Percentiles rank a stretch among this genome's conserved stretches.
phyloP scores from a whole-genome alignment of 1,284 basidiomycete genomes.

The Mrakiaceae sp. region DNA sequence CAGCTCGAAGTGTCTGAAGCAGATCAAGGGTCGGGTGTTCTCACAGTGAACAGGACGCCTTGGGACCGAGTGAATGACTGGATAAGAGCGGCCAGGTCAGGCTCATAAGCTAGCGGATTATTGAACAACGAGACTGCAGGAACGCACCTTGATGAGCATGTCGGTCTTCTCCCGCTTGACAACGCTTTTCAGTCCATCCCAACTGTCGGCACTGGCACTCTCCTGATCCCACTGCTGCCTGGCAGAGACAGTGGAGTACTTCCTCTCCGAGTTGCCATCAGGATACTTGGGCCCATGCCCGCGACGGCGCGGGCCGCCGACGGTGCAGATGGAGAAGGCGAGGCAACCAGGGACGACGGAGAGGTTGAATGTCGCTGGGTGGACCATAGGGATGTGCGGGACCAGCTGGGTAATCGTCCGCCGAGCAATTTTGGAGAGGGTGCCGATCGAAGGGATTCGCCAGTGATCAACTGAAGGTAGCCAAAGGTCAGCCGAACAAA shows the following conservation, averaged over 20 bases:
- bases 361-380: neutral
- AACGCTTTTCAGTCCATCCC: conserved; percentile 15
- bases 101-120: neutral
- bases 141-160: conserved; percentile 35
- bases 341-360: neutral
- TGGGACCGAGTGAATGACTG: conserved; percentile 32
- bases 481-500: too few relatives aligned
- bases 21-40: neutral
- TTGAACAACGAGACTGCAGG: neutral
- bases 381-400: neutral
- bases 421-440: neutral
- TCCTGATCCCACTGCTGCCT: neutral
- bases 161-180: conserved; percentile 34
- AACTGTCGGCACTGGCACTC: conserved; percentile 2
- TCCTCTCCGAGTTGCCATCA: too few relatives aligned
- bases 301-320: neutral
- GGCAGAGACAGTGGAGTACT: too few relatives aligned
- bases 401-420: neutral
- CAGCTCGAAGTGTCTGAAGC: neutral
- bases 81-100: conserved; percentile 5
- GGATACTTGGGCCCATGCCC: too few relatives aligned
- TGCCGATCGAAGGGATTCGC: neutral
- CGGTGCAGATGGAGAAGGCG: neutral
- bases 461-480: neutral
- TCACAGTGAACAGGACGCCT: conserved; percentile 32